Base-by-base conservation (phyloP, 768 basidiomycete species). In the Sutorius australiensis region DNA sequence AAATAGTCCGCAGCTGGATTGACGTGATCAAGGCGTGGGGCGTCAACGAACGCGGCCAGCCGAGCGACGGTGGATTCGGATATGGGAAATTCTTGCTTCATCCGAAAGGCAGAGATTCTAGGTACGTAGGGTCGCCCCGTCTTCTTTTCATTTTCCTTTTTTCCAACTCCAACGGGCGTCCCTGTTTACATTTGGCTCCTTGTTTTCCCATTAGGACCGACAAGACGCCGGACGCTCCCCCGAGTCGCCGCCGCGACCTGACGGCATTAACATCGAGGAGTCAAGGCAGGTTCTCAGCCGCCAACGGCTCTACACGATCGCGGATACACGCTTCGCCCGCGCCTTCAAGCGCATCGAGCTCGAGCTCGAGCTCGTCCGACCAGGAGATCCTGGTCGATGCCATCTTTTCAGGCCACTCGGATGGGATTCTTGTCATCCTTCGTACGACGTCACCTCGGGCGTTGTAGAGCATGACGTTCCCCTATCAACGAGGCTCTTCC, bases 401-500 rank as follows among this genome's bases (percentile, higher is more conserved):
- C 2, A 90, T 92, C 50, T 90, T 92, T 64, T 89, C 87, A 32
- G 89, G 86, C 5, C 89, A 91, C 65, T 91, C 89, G 28, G 89
- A 92, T 63, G 89, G 89, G 5, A 74, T 92, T 51, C 81, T 92
- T 74, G 86, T 89, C 56, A 88, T 92, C 58, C 70, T 92, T 12
- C 81, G 89, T 19, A 72, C 76, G 43, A 76, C 79, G 33, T 64
- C 70, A 34, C 50, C 61, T 9, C 40, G 43, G 33, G 6, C 37
- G 16, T 33, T 7, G 30, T 48, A 43, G 46, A 3, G 24, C 30
- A 5, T 16, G 16, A 6, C 14, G 5, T 33, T 19, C 21, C 16
- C 32, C 42, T 27, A 19, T 46, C 33, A 14, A n/a, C 37, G 17
- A 39, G n/a, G 39, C 16, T 36, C 34, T n/a, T n/a, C n/a, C 36